Conservation (phyloP, 441 rosid genomes). For the Croton laevigatus region DNA sequence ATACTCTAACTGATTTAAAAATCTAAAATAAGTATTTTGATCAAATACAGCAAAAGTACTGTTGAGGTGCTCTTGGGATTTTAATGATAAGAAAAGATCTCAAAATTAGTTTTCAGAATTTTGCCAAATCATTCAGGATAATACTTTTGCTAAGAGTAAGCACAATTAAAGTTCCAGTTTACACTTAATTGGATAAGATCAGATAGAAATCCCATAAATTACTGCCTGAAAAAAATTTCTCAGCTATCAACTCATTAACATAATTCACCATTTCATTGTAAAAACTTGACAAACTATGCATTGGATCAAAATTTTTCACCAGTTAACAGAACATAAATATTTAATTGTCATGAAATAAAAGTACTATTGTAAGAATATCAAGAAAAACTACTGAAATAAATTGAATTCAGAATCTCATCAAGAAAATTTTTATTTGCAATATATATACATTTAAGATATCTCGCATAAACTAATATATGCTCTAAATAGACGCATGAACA, state of each 20-base stretch:
- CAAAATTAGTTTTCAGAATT: background rate
- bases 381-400: background rate
- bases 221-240: background rate
- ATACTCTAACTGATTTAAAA: too few species aligned
- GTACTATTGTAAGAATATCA: background rate
- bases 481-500: background rate
- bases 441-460: too few species aligned
- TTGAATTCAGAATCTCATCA: slow-evolving; percentile 9
- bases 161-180: background rate
- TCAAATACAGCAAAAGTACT: background rate
- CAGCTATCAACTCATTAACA: background rate
- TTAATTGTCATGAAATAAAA: background rate
- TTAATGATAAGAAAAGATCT: background rate
- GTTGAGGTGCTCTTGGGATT: background rate
- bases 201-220: background rate
- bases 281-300: background rate
- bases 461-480: slow-evolving; percentile 2
- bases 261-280: background rate
- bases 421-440: background rate
- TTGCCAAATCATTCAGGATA: background rate
- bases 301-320: background rate
- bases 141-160: background rate
- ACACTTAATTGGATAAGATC: background rate
- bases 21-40: background rate
- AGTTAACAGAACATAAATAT: background rate